Base-by-base conservation (phyloP, 2,329 filamentous ascomycete genomes). In the Coniosporium tulheliwenetii region DNA sequence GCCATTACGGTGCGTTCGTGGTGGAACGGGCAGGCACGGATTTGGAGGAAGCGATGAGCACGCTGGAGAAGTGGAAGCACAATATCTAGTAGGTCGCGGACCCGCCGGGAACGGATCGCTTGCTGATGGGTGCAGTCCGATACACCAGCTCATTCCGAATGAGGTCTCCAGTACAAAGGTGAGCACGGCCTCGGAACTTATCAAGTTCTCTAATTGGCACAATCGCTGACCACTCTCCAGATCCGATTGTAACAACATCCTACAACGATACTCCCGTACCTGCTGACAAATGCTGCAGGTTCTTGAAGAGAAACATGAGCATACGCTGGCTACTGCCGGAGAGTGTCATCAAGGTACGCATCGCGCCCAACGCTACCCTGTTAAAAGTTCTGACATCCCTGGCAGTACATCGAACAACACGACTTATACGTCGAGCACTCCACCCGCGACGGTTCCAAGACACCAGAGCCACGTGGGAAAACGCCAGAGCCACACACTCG, bases 91-190 rank as follows among this genome's bases (percentile, higher is more conserved):
- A 26, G 19, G 19, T 26, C 7, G 19, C 19, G 19, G 19, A 26
- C 7, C 7, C 3, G 3, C 7, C 7, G 19, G 19, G 7, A 26
- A 26, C 7, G 19, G 19, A 26, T 26, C 19, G 19, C 19, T 26
- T 26, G 19, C 19, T 26, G 19, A 26, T 7, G 19, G 7, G 3
- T 26, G 19, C 19, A 26, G 19, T 7, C 19, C 19, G 19, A 26
- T 26, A 26, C 19, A 26, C 42, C 85, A 93, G 60, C 73, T 93
- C 39, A 87, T 93, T 38, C 78, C 84, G 48, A 89, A 89, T 58
- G 82, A 91, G 51, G 79, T 91, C 44, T 85, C 80, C 52, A 86
- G 80, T 46, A 79, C 75, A 44, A 79, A 93, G 64, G 87, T 94
- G 7, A 26, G 19, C 19, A 26, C 19, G 7, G 7, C 19, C 19